Percentiles rank a stretch among this genome's conserved stretches.
Conservation (phyloP, 192 early-diverging fungal genomes). For the Rhizoclosmatium globosum region DNA sequence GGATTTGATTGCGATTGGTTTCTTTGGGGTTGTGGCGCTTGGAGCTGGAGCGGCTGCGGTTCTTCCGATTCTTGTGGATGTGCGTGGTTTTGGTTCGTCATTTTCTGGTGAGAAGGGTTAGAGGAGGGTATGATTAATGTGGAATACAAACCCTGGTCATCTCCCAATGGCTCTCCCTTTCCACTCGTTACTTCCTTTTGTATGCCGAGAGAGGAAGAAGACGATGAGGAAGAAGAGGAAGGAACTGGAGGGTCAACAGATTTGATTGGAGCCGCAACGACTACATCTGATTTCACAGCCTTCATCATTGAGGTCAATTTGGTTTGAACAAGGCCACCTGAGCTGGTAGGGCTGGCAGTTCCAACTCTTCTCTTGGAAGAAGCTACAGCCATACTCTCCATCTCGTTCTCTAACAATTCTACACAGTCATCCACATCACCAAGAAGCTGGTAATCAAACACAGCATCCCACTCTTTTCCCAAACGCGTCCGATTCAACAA, state of each 20-base stretch:
- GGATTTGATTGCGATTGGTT: background rate
- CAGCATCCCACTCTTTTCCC: conserved; percentile 74
- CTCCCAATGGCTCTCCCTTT: too few relatives aligned
- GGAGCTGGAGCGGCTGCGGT: too few relatives aligned
- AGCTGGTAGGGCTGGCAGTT: background rate
- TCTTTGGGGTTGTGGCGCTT: background rate
- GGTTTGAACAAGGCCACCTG: background rate
- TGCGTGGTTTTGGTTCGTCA: too few relatives aligned
- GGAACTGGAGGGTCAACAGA: background rate
- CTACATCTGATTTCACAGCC: background rate
- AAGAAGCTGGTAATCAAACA: conserved; percentile 83
- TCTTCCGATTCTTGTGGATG: too few relatives aligned
- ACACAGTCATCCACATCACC: conserved; percentile 71
- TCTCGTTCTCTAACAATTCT: conserved; percentile 32
- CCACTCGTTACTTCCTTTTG: too few relatives aligned
- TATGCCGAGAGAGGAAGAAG: too few relatives aligned
- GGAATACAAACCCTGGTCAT: too few relatives aligned
- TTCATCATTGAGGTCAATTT: conserved; percentile 11
- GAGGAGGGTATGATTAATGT: too few relatives aligned
- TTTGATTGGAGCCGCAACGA: background rate
- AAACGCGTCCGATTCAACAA: conserved; percentile 78
- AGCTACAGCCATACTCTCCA: background rate
- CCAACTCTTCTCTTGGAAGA: background rate
- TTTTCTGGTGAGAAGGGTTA: too few relatives aligned
- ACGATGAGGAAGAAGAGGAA: background rate